These are phyloP conservation scores for Epichloe glyceriae DNA, from an alignment of 2,329 filamentous ascomycete species.

Conservation along the genomic window DNA sequence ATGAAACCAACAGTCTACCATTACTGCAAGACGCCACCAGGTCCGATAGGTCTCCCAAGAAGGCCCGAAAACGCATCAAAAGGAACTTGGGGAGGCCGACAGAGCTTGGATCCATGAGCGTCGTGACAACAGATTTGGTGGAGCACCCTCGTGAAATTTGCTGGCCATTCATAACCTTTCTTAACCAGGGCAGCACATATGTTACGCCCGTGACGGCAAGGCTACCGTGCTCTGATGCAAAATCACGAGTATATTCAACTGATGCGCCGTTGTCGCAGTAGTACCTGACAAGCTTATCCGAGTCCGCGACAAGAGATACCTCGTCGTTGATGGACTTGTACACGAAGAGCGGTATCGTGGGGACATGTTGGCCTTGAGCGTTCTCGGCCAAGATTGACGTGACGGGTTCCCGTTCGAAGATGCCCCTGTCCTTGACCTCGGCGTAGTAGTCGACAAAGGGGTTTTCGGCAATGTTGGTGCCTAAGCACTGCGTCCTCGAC, in stretches of 20 bases:
- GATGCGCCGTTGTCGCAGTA: slow-evolving; percentile 3
- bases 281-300: background rate
- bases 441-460: background rate
- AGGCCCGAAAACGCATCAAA: background rate
- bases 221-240: background rate
- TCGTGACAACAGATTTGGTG: background rate
- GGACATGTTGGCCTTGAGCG: background rate
- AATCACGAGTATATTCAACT: slow-evolving; percentile 1
- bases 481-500: background rate
- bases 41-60: background rate
- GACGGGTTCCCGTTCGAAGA: background rate
- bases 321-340: slow-evolving; percentile 2
- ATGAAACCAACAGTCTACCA: too few species aligned
- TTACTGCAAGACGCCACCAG: background rate
- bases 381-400: background rate
- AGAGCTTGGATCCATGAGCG: background rate
- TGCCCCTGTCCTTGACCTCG: background rate
- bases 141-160: background rate
- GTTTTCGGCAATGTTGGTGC: background rate
- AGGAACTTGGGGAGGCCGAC: background rate
- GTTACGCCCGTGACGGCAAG: background rate
- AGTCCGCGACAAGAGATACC: background rate
- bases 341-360: background rate
- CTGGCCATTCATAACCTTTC: background rate
- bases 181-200: background rate